Evolutionary conservation across 495 filamentous ascomycete species (phyloP).

Genomic region (Cercophora newfieldiana): DNA sequence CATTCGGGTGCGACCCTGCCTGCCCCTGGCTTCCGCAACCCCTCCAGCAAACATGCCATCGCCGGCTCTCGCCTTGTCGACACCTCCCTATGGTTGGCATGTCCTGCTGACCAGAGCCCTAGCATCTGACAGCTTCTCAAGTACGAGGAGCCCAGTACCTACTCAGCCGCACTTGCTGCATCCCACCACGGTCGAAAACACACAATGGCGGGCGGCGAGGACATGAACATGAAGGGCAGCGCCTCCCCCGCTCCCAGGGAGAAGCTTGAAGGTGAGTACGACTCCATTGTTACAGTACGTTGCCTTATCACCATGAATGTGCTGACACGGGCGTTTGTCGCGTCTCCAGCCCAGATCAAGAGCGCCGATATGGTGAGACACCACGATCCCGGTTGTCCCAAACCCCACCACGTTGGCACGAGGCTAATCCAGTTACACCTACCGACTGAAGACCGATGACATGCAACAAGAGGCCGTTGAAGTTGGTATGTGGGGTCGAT

Average conservation of each 20-base stretch:
- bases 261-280: conserved; percentile 39
- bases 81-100: neutral
- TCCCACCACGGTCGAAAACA: neutral
- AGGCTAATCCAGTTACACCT: conserved; percentile 28
- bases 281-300: neutral
- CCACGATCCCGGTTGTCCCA: conserved; percentile 1
- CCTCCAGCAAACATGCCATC: conserved; percentile 5
- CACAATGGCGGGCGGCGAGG: conserved; percentile 34
- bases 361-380: conserved; percentile 89
- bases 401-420: neutral
- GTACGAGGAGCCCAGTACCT: neutral
- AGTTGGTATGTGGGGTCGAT: conserved; percentile 66
- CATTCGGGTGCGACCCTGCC: neutral
- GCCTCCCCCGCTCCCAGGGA: conserved; percentile 36
- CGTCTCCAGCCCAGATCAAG: conserved; percentile 78
- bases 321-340: conserved; percentile 12
- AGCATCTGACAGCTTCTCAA: neutral
- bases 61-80: neutral
- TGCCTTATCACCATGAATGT: neutral
- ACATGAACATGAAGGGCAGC: conserved; percentile 28
- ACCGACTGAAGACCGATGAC: conserved; percentile 75
- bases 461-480: conserved; percentile 95
- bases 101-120: neutral
- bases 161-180: conserved; percentile 1
- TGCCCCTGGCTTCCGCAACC: neutral